Evolutionary conservation across 2,329 filamentous ascomycete genomes (phyloP), one percentile per base, ranked within the genome.

Genomic region (Microsporum canis): DNA sequence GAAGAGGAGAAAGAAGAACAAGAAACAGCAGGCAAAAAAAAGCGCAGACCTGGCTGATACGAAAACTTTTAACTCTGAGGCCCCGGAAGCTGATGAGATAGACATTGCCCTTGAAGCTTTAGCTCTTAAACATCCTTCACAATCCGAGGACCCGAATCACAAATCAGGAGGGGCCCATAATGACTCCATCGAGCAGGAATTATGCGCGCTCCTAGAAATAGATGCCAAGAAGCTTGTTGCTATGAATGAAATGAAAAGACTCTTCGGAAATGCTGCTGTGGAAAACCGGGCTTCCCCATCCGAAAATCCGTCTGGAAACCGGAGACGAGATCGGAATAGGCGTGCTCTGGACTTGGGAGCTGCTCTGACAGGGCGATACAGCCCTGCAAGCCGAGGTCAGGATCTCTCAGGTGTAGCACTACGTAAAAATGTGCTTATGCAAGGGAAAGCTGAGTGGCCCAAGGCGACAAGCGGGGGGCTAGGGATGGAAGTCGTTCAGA

Each of bases 371-470:
- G 81, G 80, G 10, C 75, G 78, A 63, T 80, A 81, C 63, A 78
- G 72, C 60, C 76, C 76, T 5, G 80, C 80, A 3, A 82, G 81
- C 14, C 80, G 83, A 29, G 80, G 81, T 0, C 82, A 84, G 66
- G 85, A 83, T 66, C 79, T 94, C 58, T 83, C 85, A 0, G 86
- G 89, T 59, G 79, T 90, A 36, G 85, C 87, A 23, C 78, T 89
- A 34, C 83, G 88, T 51, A 83, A 87, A 39, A 96, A 96, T 69
- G 81, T 89, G 10, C 92, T 96, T 69, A 84, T 95, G 63, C 88
- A 91, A 66, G 89, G 89, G 56, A 91, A 90, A 69, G 89, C 94
- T 65, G 84, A 88, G 58, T 96, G 91, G 91, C 91, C 91, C 2
- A 80, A 84, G 36, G 85, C 86, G 58, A 84, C 89, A 0, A 86